A percentile compares a stretch with the other conserved stretches of the same genome.
Evolutionary conservation across 805 yeast species (phyloP).

Genomic region (Starmerella floris): DNA sequence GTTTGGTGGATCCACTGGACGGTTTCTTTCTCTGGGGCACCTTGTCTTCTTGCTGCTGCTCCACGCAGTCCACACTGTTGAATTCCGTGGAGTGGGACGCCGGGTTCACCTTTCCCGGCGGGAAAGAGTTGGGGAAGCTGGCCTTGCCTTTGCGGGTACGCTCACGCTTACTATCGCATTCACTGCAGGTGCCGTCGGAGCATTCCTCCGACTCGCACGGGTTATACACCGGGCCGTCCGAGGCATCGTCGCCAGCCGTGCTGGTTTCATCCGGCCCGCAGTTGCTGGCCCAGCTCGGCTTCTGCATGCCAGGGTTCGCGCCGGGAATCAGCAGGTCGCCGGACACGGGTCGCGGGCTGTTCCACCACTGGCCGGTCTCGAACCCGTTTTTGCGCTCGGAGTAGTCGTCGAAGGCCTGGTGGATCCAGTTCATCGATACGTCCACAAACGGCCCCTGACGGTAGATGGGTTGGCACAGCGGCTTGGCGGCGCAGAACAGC

Average conservation of each 20-base stretch:
- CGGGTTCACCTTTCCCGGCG: constrained; percentile 14
- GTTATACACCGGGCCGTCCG: constrained; percentile 4
- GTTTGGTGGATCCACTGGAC: too few species aligned
- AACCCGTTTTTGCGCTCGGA: constrained; percentile 19
- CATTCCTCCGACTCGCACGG: constrained; percentile 10
- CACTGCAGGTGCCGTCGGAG: neutral
- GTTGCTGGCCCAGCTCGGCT: neutral
- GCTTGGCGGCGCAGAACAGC: constrained; percentile 19
- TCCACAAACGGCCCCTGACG: constrained; percentile 23
- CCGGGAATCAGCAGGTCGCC: neutral
- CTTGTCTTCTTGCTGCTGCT: constrained; percentile 13
- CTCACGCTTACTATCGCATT: neutral
- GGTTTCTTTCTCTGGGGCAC: too few species aligned
- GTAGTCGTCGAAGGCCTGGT: constrained; percentile 21
- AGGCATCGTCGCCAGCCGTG: neutral
- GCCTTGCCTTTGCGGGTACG: constrained; percentile 4
- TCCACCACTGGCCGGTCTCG: constrained; percentile 15
- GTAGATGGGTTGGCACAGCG: constrained; percentile 21
- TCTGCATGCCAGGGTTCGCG: neutral
- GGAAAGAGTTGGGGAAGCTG: constrained; percentile 12
- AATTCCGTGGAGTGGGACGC: constrained; percentile 13
- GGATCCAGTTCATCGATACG: constrained; percentile 20
- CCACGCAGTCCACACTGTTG: constrained; percentile 10
- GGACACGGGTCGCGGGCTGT: constrained; percentile 1
- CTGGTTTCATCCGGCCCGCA: neutral